Base-by-base conservation (phyloP, 768 basidiomycete genomes). In the Tulasnella sp. region DNA sequence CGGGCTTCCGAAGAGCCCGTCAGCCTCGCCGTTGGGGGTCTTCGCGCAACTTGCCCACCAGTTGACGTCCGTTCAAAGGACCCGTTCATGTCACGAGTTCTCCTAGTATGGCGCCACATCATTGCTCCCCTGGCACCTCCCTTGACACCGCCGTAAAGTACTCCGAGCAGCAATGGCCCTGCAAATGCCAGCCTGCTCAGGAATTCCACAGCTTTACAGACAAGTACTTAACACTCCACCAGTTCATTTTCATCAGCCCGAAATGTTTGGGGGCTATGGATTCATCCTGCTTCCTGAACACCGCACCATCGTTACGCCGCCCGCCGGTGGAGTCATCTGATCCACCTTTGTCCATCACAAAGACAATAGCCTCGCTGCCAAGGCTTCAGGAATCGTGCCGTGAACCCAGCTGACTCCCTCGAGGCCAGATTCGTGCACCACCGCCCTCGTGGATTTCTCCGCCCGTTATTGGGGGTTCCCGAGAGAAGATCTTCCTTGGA, bases 291-390 rank as follows among this genome's bases (percentile, higher is more conserved):
- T 26, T 32, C 32, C 61, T 67, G 61, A 18, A 18, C 29, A 67
- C 61, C 61, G 61, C 61, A 67, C 61, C 61, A 5, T 51, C 23
- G 51, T 51, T 51, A 51, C 48, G 18, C 18, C 10, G 18, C 18
- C 48, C 48, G n/a, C 32, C 23, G 32, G 61, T 67, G 61, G 61
- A 67, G 61, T 67, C 61, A 67, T 67, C 61, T 67, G 61, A 67
- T 67, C 61, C 10, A 15, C 61, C 15, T 26, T 35, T 35, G 32
- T 26, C 32, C 61, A 35, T 67, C 61, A 67, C 61, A 67, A 35
- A 32, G 61, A 35, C 32, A 26, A 67, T 26, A 67, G 32, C 32
- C 61, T 26, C 61, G 26, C 29, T 67, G 61, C 61, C 61, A 67
- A 67, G 61, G 32, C 61, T 29, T 35, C 26, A 35, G 16, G 61